Evolutionary conservation across 2,329 filamentous ascomycete genomes (phyloP), one percentile per base, ranked within the genome.

Genomic region (Botryotinia convoluta): DNA sequence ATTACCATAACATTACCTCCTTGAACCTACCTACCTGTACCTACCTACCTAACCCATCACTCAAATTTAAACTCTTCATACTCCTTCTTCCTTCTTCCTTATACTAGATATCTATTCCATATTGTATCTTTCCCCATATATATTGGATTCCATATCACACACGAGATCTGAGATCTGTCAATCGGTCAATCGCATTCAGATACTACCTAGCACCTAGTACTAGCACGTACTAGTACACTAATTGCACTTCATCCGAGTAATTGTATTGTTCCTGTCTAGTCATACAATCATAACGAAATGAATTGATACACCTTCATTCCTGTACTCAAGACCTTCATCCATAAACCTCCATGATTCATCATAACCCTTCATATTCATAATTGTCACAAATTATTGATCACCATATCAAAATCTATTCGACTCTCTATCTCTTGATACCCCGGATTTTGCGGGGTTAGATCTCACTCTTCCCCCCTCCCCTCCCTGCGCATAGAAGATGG

Each of bases 401-500:
- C 26, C 35, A 63, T 10, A 39, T 63, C 60, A 42, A n/a, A 32
- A 44, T 32, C 29, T 20, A 42, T 29, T 10, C 61, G 35, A 16
- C 39, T 32, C 61, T 64, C n/a, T 29, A 64, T 64, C 39, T 22
- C 61, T 64, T 29, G 42, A 64, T n/a, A 32, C n/a, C 26, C 61
- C 18, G 26, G 67, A 14, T 37, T 45, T 37, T 44, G 61, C 39
- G 39, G 39, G 2, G n/a, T 45, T 6, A 16, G 39, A 45, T 64
- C 61, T 64, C 35, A 22, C 39, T 45, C 29, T 48, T n/a, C 44
- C 14, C 42, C 29, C 45, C 63, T 69, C 29, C 72, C 51, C 69
- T 57, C n/a, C n/a, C 51, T 57, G 51, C 51, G 51, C n/a, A 57
- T 16, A 77, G 75, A 71, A 71, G 54, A 72, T 72, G 70, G 35